A percentile compares a stretch with the other conserved stretches of the same genome.
These are phyloP conservation scores for Ruellia speciosa DNA, from an alignment of 305 asterid genomes.

Conservation along the genomic window DNA sequence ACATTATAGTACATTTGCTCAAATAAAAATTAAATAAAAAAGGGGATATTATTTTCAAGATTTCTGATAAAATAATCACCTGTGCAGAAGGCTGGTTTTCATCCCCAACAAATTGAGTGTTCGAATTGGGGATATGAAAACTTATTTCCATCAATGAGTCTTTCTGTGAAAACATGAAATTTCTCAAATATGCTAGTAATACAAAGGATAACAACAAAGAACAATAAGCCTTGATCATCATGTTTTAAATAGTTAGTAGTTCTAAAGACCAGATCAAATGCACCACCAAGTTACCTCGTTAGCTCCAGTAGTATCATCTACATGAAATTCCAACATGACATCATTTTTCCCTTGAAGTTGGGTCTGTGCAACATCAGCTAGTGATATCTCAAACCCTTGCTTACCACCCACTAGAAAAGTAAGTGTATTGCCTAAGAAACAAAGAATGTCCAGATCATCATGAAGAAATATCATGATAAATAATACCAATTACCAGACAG, in stretches of 20 bases:
- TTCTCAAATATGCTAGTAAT: not conserved
- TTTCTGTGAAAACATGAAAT: conserved; percentile 45
- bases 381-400: conserved; percentile 90
- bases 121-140: conserved; percentile 93
- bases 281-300: conserved; percentile 51
- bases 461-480: conserved; percentile 2
- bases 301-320: conserved; percentile 94
- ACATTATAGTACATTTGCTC: not conserved
- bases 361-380: conserved; percentile 95
- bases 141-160: conserved; percentile 97
- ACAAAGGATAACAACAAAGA: not conserved
- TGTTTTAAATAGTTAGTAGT: conserved; percentile 6
- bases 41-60: conserved; percentile 14
- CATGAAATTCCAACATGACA: conserved; percentile 89
- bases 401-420: conserved; percentile 74
- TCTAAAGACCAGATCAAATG: conserved; percentile 5
- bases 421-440: conserved; percentile 65
- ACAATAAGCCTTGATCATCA: not conserved
- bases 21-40: conserved; percentile 3
- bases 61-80: conserved; percentile 33
- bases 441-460: conserved; percentile 18
- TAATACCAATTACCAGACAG: not conserved
- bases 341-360: conserved; percentile 98
- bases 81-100: conserved; percentile 86
- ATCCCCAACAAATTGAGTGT: conserved; percentile 93